Conservation (phyloP, 805 yeast species). For the Wickerhamomyces tratensis region DNA sequence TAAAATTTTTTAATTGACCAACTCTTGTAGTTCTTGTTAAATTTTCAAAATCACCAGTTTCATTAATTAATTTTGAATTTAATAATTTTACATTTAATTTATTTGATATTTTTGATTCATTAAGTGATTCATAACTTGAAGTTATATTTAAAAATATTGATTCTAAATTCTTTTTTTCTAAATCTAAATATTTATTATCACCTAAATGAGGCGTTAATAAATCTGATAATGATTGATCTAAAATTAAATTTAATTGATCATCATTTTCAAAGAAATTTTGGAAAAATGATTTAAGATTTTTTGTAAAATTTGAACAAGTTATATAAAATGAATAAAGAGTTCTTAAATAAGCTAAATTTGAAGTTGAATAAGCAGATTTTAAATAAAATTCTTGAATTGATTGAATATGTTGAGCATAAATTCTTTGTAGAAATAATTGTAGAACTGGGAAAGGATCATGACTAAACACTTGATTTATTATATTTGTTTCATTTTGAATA, state of each 20-base stretch:
- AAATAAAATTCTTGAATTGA: constrained; percentile 47
- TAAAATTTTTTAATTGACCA: constrained; percentile 44
- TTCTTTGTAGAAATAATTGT: constrained; percentile 60
- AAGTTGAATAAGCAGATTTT: constrained; percentile 50
- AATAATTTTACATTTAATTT: constrained; percentile 16
- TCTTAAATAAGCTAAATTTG: constrained; percentile 68
- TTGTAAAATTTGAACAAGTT: constrained; percentile 48
- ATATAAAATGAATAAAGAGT: constrained; percentile 59
- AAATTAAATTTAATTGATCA: constrained; percentile 31
- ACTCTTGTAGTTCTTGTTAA: constrained; percentile 27
- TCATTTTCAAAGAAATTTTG: constrained; percentile 30
- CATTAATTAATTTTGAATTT: constrained; percentile 1
- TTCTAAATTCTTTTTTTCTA: constrained; percentile 63
- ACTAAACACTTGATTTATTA: constrained; percentile 65
- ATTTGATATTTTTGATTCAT: constrained; percentile 22
- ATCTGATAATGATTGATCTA: constrained; percentile 70
- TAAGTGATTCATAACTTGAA: constrained; percentile 19
- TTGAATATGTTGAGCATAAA: constrained; percentile 64
- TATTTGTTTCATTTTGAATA: constrained; percentile 61
- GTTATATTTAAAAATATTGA: constrained; percentile 22
- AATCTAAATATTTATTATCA: constrained; percentile 57
- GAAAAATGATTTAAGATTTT: constrained; percentile 55
- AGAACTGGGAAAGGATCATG: constrained; percentile 52
- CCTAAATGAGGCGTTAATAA: constrained; percentile 61
- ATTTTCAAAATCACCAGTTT: constrained; percentile 18